These are phyloP conservation scores for Boletales sp. DNA, from an alignment of 768 basidiomycete genomes.

Conservation along the genomic window DNA sequence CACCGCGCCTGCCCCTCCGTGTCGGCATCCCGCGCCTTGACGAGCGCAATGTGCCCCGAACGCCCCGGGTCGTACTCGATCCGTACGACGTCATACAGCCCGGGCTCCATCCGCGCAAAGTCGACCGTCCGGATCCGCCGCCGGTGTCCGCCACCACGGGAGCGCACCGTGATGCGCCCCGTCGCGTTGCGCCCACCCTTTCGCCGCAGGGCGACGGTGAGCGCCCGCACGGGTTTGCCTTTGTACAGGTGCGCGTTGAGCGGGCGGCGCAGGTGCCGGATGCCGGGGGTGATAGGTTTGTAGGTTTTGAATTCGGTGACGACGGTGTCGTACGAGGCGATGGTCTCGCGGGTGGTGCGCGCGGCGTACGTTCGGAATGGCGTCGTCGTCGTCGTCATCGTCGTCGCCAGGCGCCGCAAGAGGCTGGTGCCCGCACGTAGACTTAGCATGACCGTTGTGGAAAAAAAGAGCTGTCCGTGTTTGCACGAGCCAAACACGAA, in stretches of 20 bases:
- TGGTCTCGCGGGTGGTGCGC: constrained; percentile 27
- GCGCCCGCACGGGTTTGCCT: constrained; percentile 77
- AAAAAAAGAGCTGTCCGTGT: constrained; percentile 4
- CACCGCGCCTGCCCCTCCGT: constrained; percentile 58
- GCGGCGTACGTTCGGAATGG: constrained; percentile 35
- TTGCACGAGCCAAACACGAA: constrained; percentile 30
- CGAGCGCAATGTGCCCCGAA: constrained; percentile 89
- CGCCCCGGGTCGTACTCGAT: constrained; percentile 97
- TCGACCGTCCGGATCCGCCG: constrained; percentile 85
- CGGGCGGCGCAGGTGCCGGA: constrained; percentile 85
- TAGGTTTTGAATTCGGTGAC: constrained; percentile 76
- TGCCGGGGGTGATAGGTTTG: constrained; percentile 82
- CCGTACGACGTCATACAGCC: constrained; percentile 84
- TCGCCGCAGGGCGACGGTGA: constrained; percentile 79
- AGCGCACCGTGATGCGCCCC: constrained; percentile 85
- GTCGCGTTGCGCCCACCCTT: constrained; percentile 83
- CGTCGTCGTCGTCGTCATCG: background rate
- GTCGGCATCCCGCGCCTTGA: constrained; percentile 57
- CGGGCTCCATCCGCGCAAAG: constrained; percentile 74
- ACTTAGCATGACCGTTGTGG: constrained; percentile 9
- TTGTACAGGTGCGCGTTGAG: constrained; percentile 78
- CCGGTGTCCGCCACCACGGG: constrained; percentile 88
- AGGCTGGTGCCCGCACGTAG: constrained; percentile 17
- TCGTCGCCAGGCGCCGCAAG: constrained; percentile 11
- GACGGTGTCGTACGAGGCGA: constrained; percentile 37